These are phyloP conservation scores for Acer campestre DNA, from an alignment of 345 rosid species.

Conservation along the genomic window DNA sequence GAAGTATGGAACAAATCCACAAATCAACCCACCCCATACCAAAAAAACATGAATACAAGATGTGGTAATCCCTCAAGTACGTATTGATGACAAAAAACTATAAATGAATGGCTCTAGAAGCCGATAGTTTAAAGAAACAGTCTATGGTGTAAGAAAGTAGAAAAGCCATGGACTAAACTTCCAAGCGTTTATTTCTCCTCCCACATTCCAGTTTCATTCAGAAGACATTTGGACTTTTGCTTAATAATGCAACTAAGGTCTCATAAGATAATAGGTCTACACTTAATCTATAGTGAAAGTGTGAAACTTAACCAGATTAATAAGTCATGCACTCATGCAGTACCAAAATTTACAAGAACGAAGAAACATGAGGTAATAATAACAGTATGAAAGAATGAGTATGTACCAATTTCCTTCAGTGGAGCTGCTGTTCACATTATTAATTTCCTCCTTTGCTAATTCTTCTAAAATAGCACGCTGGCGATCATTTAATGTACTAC, in stretches of 20 bases:
- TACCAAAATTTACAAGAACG: conserved; percentile 9
- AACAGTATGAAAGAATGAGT: conserved; percentile 12
- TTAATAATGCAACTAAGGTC: background rate
- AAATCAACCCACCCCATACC: background rate
- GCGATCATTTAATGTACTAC: conserved; percentile 66
- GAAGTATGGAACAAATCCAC: background rate
- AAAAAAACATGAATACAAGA: background rate
- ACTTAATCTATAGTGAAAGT: background rate
- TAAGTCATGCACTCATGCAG: background rate
- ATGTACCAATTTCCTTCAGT: conserved; percentile 67
- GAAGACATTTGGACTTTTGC: background rate
- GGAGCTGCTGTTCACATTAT: conserved; percentile 42
- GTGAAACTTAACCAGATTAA: background rate
- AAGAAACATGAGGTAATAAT: conserved; percentile 14
- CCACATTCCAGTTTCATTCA: background rate
- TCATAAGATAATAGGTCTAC: background rate
- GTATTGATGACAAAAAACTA: conserved; percentile 2
- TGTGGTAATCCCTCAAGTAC: background rate
- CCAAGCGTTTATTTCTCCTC: background rate
- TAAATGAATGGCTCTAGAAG: background rate
- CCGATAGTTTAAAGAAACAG: background rate
- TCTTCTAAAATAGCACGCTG: conserved; percentile 86
- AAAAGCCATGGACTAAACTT: background rate
- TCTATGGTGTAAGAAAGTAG: background rate
- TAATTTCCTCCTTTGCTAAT: conserved; percentile 79